Evolutionary conservation across 768 basidiomycete species (phyloP), one percentile per base, ranked within the genome.

Genomic region (Nidularia sp.): DNA sequence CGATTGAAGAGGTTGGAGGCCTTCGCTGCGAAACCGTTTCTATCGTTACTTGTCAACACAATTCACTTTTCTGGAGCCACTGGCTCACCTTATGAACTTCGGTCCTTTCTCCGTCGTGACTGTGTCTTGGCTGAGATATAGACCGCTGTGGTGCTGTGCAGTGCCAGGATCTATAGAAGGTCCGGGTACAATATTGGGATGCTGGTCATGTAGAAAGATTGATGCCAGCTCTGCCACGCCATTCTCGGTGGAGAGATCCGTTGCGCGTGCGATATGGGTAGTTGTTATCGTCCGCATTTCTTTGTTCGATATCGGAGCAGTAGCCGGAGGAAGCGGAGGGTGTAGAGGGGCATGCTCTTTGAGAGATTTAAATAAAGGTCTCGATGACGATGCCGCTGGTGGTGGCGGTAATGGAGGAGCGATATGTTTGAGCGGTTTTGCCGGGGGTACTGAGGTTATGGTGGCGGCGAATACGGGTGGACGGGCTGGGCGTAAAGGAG

Each of bases 241-340:
- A 33, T 36, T 70, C 41, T 82, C 79, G 25, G 79, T 77, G 47
- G 69, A 74, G 1, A 79, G 67, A 64, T 84, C 78, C 7, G 74
- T 80, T 22, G 77, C 76, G 12, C 67, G 69, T 1, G 83, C 81
- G 15, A 84, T 66, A 32, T 65, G 63, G 6, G 80, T 84, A 10
- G 72, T 78, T 1, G 70, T 71, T 33, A 84, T 76, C 5, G 81
- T 78, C 42, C 70, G 72, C 63, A 76, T 55, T 2, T 60, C 58
- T 51, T 75, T 72, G 36, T 39, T n/a, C n/a, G n/a, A n/a, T n/a
- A n/a, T n/a, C n/a, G n/a, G n/a, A n/a, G n/a, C n/a, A n/a, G n/a
- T n/a, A n/a, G n/a, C n/a, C n/a, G n/a, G n/a, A n/a, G n/a, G n/a
- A n/a, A n/a, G n/a, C n/a, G n/a, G n/a, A n/a, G n/a, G n/a, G n/a